Evolutionary conservation across 768 basidiomycete species (phyloP).

Genomic region (Termitomyces eurrhizus): DNA sequence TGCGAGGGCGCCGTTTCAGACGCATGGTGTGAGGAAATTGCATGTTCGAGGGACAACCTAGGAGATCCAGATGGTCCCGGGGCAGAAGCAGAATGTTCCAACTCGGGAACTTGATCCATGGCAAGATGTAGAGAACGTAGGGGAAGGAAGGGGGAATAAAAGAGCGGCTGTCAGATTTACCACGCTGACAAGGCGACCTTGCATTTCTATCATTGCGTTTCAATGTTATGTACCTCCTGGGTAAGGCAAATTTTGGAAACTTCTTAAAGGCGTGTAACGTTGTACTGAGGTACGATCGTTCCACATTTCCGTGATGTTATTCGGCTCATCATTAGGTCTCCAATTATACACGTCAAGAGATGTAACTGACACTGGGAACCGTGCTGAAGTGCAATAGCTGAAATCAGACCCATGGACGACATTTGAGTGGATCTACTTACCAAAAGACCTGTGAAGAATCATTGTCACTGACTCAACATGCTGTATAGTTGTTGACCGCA

Average conservation of each 20-base stretch:
- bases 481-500: not conserved
- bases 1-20: not conserved
- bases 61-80: not conserved
- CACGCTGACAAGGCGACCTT: not conserved
- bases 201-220: constrained; percentile 1
- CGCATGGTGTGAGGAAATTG: not conserved
- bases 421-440: not conserved
- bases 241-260: not conserved
- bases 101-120: constrained; percentile 13
- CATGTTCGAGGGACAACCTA: not conserved
- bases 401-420: not conserved
- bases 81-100: constrained; percentile 3
- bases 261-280: not conserved
- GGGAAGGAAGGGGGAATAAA: not conserved
- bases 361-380: not conserved
- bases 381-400: not conserved
- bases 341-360: not conserved
- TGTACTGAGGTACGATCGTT: not conserved
- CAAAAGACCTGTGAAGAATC: not conserved
- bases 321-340: not conserved
- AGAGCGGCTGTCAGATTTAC: not conserved
- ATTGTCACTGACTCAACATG: not conserved
- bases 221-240: not conserved
- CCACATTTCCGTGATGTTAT: not conserved
- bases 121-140: not conserved